These are phyloP conservation scores for Pseudophaeomoniella oleicola DNA, from an alignment of 2,329 filamentous ascomycete species.

Conservation along the genomic window DNA sequence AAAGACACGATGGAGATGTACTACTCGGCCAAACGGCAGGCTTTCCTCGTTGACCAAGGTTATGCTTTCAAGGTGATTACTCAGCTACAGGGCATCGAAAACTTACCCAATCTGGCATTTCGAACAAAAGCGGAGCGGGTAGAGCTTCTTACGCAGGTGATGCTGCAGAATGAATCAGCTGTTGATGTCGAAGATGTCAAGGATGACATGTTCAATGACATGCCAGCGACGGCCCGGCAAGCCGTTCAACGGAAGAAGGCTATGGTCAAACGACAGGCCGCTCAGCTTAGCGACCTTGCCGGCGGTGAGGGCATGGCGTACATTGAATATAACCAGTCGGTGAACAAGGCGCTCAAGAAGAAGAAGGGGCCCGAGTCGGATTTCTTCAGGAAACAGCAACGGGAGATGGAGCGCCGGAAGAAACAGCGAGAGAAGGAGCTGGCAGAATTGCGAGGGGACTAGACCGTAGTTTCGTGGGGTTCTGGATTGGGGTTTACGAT, in stretches of 20 bases:
- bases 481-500: no score
- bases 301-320: slow-evolving; percentile 98
- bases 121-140: slow-evolving; percentile 64
- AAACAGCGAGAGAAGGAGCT: slow-evolving; percentile 24
- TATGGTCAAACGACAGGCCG: slow-evolving; percentile 65
- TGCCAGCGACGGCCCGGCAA: slow-evolving; percentile 26
- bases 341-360: slow-evolving; percentile 53
- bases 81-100: slow-evolving; percentile 78
- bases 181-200: slow-evolving; percentile 55
- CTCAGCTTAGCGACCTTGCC: slow-evolving; percentile 69
- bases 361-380: slow-evolving; percentile 41
- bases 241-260: slow-evolving; percentile 33
- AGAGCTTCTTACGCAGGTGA: slow-evolving; percentile 75
- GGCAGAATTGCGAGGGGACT: background rate
- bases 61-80: slow-evolving; percentile 99
- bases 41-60: slow-evolving; percentile 92
- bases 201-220: slow-evolving; percentile 51
- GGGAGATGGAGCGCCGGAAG: slow-evolving; percentile 44
- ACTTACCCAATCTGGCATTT: slow-evolving; percentile 67
- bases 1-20: slow-evolving; percentile 98
- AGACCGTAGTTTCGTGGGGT: no score
- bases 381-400: slow-evolving; percentile 52
- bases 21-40: slow-evolving; percentile 91
- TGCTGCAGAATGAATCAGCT: slow-evolving; percentile 70
- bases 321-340: slow-evolving; percentile 63